Evolutionary conservation across 306 rosid genomes (phyloP).

Genomic region (Astragalus membranaceus): DNA sequence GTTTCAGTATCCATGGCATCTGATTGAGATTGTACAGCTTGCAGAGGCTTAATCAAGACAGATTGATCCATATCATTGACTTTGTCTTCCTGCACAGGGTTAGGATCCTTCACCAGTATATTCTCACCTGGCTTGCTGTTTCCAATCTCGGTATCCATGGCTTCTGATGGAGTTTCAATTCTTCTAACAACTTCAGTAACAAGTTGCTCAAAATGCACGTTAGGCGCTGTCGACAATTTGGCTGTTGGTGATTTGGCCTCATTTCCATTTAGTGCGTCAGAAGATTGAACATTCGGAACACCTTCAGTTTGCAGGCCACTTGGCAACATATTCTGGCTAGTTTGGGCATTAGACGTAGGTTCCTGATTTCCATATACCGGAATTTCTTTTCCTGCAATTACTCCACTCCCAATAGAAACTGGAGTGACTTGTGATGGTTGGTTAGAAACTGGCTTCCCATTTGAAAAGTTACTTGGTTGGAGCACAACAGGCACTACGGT

Average conservation of each 20-base stretch:
- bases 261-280: conserved; percentile 14
- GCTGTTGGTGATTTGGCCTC: conserved; percentile 30
- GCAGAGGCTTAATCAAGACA: conserved; percentile 51
- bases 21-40: conserved; percentile 32
- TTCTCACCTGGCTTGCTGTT: conserved; percentile 30
- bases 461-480: conserved; percentile 36
- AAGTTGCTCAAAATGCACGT: conserved; percentile 40
- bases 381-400: conserved; percentile 27
- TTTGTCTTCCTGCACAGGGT: conserved; percentile 23
- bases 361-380: conserved; percentile 31
- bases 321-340: conserved; percentile 30
- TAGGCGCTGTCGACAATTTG: conserved; percentile 28
- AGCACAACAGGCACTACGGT: conserved; percentile 50
- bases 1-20: conserved; percentile 26
- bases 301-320: conserved; percentile 25
- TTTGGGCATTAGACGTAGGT: conserved; percentile 37
- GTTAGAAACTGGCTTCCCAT: conserved; percentile 36
- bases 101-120: conserved; percentile 21
- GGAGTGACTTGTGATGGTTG: conserved; percentile 32
- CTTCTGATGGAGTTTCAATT: conserved; percentile 33
- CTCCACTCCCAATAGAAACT: conserved; percentile 41
- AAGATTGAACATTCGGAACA: conserved; percentile 19
- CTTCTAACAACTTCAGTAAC: conserved; percentile 52
- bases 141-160: conserved; percentile 29
- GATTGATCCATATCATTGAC: conserved; percentile 36